These are phyloP conservation scores for Thozetella sp. DNA, from an alignment of 495 filamentous ascomycete genomes.

Conservation along the genomic window DNA sequence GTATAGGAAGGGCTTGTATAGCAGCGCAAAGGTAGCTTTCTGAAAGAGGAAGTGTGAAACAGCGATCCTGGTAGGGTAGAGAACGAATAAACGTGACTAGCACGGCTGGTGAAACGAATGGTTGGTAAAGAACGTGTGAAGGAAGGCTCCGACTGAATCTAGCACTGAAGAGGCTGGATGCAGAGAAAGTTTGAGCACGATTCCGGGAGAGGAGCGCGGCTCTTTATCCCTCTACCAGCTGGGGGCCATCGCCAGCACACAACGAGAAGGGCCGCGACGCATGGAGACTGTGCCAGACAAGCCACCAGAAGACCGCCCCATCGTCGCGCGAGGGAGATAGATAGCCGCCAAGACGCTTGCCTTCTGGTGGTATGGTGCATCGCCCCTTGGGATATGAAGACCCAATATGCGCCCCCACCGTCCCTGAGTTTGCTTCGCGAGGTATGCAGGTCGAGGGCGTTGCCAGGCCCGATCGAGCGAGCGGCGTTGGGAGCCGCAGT, in stretches of 20 bases:
- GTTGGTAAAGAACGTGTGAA: not conserved
- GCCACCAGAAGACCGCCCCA: not conserved
- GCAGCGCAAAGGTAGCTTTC: not conserved
- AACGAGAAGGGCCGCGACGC: too few relatives aligned
- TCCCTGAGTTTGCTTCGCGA: not conserved
- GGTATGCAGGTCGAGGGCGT: not conserved
- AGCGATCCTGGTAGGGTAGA: too few relatives aligned
- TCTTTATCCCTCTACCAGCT: not conserved
- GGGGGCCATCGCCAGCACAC: too few relatives aligned
- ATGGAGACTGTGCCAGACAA: not conserved
- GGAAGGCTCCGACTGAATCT: not conserved
- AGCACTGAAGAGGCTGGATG: not conserved
- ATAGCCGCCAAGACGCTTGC: not conserved
- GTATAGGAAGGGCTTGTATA: not conserved
- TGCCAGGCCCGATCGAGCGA: not conserved
- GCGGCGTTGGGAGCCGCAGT: not conserved
- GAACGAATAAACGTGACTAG: conserved; percentile 2
- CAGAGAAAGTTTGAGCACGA: not conserved
- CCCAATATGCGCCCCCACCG: not conserved
- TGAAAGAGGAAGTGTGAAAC: not conserved
- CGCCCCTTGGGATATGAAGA: not conserved
- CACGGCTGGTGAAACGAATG: not conserved
- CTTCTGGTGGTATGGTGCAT: not conserved
- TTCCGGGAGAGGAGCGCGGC: not conserved
- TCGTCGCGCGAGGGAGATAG: not conserved